These are phyloP conservation scores for Verticillium isaacii DNA, from an alignment of 2,329 filamentous ascomycete genomes.

Conservation along the genomic window DNA sequence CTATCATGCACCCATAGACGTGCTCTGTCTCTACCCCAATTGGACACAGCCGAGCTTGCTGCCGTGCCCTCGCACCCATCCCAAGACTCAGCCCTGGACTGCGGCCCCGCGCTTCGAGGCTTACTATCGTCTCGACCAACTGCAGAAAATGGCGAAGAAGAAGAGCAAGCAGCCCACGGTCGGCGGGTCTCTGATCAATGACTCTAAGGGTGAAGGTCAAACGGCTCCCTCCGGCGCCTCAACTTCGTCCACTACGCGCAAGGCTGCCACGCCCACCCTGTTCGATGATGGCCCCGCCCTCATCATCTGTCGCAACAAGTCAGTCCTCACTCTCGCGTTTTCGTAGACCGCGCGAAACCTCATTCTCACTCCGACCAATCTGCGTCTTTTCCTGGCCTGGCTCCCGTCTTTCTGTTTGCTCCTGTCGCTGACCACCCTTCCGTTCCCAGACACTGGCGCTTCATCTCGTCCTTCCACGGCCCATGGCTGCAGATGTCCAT, in stretches of 20 bases:
- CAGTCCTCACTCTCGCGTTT: constrained; percentile 26
- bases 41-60: background rate
- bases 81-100: background rate
- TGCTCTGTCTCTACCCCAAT: background rate
- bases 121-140: background rate
- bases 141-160: constrained; percentile 37
- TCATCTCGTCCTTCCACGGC: constrained; percentile 79
- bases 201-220: constrained; percentile 6
- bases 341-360: constrained; percentile 1
- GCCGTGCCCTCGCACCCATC: too few species aligned
- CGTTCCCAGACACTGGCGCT: constrained; percentile 67
- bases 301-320: constrained; percentile 66
- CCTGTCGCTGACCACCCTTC: background rate
- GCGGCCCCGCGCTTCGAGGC: too few species aligned
- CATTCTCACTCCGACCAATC: background rate
- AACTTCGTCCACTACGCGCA: constrained; percentile 14
- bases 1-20: background rate
- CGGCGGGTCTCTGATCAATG: constrained; percentile 20
- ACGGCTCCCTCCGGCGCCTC: constrained; percentile 1
- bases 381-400: background rate
- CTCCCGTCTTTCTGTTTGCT: background rate
- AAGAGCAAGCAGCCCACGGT: constrained; percentile 35
- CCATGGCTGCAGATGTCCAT: constrained; percentile 77
- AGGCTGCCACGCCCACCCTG: constrained; percentile 14
- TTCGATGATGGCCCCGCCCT: constrained; percentile 41